phyloP scores from a whole-genome alignment of 345 rosid species.

The Trapa incisa region DNA sequence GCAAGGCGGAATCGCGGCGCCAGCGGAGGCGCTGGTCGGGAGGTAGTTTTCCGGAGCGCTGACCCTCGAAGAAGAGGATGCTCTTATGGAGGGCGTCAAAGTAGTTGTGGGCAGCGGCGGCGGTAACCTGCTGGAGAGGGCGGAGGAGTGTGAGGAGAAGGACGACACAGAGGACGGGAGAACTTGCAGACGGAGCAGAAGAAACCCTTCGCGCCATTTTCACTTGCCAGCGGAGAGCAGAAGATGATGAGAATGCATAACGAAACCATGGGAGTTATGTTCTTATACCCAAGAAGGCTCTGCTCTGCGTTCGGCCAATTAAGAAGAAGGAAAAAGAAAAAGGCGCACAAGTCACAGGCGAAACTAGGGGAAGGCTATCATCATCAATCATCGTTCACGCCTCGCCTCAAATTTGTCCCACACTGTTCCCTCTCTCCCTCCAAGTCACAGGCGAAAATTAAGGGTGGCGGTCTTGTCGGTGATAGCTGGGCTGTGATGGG shows the following conservation, averaged over 20 bases:
- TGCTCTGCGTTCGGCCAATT: conserved; percentile 31
- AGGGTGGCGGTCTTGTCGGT: too few species aligned
- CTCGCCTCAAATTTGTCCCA: too few species aligned
- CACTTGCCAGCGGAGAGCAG: not conserved
- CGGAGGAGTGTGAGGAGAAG: conserved; percentile 28
- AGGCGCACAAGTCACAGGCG: too few species aligned
- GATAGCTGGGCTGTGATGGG: too few species aligned
- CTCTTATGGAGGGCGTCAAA: conserved; percentile 67
- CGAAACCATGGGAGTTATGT: conserved; percentile 4
- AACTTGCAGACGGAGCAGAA: conserved; percentile 9
- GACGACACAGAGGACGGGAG: conserved; percentile 17
- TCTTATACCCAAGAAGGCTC: conserved; percentile 18
- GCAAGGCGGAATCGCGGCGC: conserved; percentile 86
- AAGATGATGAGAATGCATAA: not conserved
- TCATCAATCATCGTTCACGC: too few species aligned
- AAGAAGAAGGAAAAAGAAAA: too few species aligned
- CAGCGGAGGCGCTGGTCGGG: conserved; percentile 61
- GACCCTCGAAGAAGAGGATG: conserved; percentile 93
- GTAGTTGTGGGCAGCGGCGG: conserved; percentile 50
- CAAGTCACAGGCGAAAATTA: too few species aligned
- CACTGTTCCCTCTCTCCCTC: too few species aligned
- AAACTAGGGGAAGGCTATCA: too few species aligned
- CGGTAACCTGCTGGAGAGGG: conserved; percentile 8
- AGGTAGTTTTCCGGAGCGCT: conserved; percentile 79
- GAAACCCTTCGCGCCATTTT: conserved; percentile 63